phyloP scores from a whole-genome alignment of 129 eudicot genomes.

The Flaveria robusta region DNA sequence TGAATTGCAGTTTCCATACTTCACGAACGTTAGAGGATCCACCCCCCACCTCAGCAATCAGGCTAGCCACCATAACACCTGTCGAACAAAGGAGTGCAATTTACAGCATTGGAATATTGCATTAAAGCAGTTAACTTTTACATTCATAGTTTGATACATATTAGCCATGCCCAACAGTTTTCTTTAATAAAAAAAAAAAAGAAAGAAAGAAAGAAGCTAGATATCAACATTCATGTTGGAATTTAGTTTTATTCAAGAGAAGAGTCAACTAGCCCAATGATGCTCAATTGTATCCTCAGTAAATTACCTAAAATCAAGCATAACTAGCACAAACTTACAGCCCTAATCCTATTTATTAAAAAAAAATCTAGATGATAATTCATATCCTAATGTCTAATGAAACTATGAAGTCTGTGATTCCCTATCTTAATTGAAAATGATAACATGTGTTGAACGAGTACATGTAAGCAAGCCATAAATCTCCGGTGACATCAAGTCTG shows the following conservation, averaged over 20 bases:
- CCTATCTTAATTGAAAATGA: not conserved
- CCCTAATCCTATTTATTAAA: not conserved
- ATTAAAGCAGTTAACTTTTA: too few species aligned
- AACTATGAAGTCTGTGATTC: not conserved
- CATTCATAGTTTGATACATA: too few species aligned
- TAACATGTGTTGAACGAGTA: not conserved
- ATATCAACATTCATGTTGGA: not conserved
- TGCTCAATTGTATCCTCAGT: not conserved
- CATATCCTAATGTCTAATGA: not conserved
- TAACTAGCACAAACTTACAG: not conserved
- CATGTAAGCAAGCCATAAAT: too few species aligned
- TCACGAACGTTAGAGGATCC: constrained; percentile 96
- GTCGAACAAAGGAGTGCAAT: not conserved
- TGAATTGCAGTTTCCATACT: constrained; percentile 74
- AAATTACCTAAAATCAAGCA: not conserved
- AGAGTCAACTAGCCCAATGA: too few species aligned
- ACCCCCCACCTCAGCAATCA: constrained; percentile 84
- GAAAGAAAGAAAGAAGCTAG: not conserved
- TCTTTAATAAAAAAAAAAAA: not conserved
- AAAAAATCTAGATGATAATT: not conserved
- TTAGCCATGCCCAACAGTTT: not conserved
- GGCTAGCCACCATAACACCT: constrained; percentile 63
- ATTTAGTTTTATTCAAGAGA: not conserved
- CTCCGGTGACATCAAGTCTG: too few species aligned
- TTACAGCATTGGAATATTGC: not conserved